These are phyloP conservation scores for Solanum sparsipilum DNA, from an alignment of 257 asterid genomes.

Conservation along the genomic window DNA sequence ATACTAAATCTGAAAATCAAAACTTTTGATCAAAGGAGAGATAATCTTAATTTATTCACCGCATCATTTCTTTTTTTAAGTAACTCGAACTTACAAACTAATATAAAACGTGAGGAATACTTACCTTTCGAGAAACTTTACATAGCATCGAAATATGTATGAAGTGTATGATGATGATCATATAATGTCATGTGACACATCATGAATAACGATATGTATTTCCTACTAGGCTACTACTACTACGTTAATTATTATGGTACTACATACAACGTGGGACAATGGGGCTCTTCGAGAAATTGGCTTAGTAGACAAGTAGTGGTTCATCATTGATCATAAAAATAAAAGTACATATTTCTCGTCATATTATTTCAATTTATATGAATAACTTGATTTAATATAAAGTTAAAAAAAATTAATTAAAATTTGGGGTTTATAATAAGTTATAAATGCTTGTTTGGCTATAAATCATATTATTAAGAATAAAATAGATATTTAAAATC, in stretches of 20 bases:
- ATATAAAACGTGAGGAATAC: no score
- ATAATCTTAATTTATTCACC: not conserved
- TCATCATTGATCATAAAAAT: not conserved
- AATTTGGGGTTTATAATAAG: no score
- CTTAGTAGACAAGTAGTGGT: not conserved
- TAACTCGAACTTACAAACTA: no score
- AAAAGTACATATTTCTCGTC: not conserved
- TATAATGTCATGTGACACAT: not conserved
- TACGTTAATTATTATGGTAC: not conserved
- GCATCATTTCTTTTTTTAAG: not conserved
- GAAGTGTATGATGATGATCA: not conserved
- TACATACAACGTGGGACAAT: not conserved
- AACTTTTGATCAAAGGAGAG: not conserved
- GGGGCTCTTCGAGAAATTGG: not conserved
- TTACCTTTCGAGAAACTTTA: rapidly evolving
- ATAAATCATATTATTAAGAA: no score
- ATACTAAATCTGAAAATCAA: not conserved
- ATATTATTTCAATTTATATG: no score
- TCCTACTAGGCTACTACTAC: not conserved
- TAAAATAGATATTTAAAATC: not conserved
- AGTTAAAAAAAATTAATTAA: no score
- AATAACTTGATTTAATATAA: no score
- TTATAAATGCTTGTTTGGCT: not conserved
- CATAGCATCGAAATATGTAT: not conserved
- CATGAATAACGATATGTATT: not conserved